These are phyloP conservation scores for Berberis thunbergii DNA, from an alignment of 164 flowering plant species.

Conservation along the genomic window DNA sequence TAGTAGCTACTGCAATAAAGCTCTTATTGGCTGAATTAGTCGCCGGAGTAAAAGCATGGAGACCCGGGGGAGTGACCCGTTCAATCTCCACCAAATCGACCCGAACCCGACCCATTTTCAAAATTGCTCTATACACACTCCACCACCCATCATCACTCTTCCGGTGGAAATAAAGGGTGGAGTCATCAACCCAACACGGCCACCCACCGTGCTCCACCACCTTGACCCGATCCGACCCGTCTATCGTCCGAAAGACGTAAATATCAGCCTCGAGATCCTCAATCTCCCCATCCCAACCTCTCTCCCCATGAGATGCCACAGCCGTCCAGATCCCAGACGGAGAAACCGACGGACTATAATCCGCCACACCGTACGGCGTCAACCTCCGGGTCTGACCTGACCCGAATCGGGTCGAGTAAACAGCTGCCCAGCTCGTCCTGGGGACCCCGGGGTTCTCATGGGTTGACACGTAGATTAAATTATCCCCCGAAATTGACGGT, in stretches of 20 bases:
- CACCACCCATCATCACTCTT: conserved; percentile 64
- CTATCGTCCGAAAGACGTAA: conserved; percentile 52
- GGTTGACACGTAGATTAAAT: conserved; percentile 68
- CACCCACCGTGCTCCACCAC: conserved; percentile 80
- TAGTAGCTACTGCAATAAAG: conserved; percentile 68
- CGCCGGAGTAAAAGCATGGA: conserved; percentile 89
- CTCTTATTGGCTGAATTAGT: conserved; percentile 36
- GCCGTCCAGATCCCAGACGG: conserved; percentile 80
- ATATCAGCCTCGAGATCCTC: conserved; percentile 66
- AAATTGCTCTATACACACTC: conserved; percentile 57
- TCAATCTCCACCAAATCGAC: conserved; percentile 31
- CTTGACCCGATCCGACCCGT: conserved; percentile 55
- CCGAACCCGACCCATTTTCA: conserved; percentile 14
- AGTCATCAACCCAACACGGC: conserved; percentile 84
- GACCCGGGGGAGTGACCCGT: conserved; percentile 80
- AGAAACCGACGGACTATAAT: conserved; percentile 82
- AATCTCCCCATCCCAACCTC: conserved; percentile 74
- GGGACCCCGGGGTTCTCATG: conserved; percentile 52
- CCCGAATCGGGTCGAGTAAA: conserved; percentile 52
- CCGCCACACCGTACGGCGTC: conserved; percentile 62
- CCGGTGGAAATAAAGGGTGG: conserved; percentile 64
- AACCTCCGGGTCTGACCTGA: conserved; percentile 55
- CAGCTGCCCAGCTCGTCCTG: conserved; percentile 80
- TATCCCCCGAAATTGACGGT: conserved; percentile 50
- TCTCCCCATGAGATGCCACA: conserved; percentile 67